A percentile compares a stretch with the other conserved stretches of the same genome.
Evolutionary conservation across 2,329 filamentous ascomycete species (phyloP).

Genomic region (Stylonectria norvegica): DNA sequence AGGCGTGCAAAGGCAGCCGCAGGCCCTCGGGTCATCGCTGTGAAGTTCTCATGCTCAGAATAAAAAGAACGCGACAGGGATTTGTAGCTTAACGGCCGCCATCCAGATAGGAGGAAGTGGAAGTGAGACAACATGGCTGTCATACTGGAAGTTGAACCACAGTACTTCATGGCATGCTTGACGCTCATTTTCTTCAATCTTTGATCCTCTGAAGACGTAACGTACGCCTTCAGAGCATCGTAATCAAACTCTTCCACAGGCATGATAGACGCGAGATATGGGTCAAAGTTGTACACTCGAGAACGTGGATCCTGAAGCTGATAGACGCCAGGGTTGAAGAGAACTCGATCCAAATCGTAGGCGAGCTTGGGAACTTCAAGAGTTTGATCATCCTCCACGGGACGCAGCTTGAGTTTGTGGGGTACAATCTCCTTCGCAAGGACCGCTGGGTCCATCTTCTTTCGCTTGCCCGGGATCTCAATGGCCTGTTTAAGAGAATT

Average conservation of each 20-base stretch:
- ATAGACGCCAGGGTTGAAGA: constrained; percentile 94
- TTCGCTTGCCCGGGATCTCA: too few species aligned
- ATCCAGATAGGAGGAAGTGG: constrained; percentile 83
- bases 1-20: constrained; percentile 78
- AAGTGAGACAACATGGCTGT: constrained; percentile 84
- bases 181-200: constrained; percentile 67
- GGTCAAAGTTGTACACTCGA: constrained; percentile 93
- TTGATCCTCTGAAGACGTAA: constrained; percentile 84
- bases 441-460: constrained; percentile 8
- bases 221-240: constrained; percentile 76
- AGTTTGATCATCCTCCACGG: constrained; percentile 32
- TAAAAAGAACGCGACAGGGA: constrained; percentile 67
- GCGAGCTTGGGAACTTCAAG: constrained; percentile 56
- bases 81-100: constrained; percentile 66
- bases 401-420: constrained; percentile 22
- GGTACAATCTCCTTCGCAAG: constrained; percentile 31
- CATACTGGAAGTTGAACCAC: constrained; percentile 97
- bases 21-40: constrained; percentile 67
- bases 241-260: constrained; percentile 92
- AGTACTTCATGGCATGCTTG: constrained; percentile 70
- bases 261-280: constrained; percentile 91
- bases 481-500: too few species aligned
- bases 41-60: constrained; percentile 63
- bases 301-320: constrained; percentile 85
- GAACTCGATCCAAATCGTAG: constrained; percentile 79